Evolutionary conservation across 208 protist genomes (phyloP).

Genomic region (Leishmania tarentolae): DNA sequence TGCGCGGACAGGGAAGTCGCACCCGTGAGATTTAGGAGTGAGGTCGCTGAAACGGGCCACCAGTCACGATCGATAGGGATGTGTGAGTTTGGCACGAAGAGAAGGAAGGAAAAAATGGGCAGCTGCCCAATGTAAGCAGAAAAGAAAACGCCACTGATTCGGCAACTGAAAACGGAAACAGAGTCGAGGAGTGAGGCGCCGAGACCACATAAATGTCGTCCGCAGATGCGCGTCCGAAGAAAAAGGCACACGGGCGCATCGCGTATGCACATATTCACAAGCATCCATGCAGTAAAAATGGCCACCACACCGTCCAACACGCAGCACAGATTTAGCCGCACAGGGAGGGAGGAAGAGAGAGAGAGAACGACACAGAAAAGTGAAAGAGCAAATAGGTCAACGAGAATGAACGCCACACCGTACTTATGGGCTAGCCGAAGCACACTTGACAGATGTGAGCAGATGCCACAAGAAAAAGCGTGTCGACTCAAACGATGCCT

Average conservation of each 20-base stretch:
- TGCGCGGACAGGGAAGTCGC: not conserved
- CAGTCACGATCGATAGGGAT: not conserved
- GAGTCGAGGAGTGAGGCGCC: not conserved
- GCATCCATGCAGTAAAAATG: not conserved
- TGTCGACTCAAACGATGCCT: not conserved
- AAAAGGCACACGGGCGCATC: not conserved
- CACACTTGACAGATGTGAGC: not conserved
- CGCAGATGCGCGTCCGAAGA: not conserved
- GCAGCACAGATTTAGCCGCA: not conserved
- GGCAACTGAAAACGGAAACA: not conserved
- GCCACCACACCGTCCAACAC: not conserved
- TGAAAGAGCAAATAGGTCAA: not conserved
- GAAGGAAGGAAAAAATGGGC: not conserved
- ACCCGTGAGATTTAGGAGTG: not conserved
- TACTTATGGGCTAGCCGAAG: not conserved
- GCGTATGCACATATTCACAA: not conserved
- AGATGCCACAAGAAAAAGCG: not conserved
- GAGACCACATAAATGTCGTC: not conserved
- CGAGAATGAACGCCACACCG: not conserved
- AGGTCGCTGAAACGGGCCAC: not conserved
- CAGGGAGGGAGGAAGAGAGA: not conserved
- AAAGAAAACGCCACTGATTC: not conserved
- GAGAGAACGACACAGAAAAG: not conserved
- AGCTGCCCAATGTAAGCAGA: not conserved
- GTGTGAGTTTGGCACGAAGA: not conserved